These are phyloP conservation scores for Tricholoma bakamatsutake DNA, from an alignment of 768 basidiomycete species.

Conservation along the genomic window DNA sequence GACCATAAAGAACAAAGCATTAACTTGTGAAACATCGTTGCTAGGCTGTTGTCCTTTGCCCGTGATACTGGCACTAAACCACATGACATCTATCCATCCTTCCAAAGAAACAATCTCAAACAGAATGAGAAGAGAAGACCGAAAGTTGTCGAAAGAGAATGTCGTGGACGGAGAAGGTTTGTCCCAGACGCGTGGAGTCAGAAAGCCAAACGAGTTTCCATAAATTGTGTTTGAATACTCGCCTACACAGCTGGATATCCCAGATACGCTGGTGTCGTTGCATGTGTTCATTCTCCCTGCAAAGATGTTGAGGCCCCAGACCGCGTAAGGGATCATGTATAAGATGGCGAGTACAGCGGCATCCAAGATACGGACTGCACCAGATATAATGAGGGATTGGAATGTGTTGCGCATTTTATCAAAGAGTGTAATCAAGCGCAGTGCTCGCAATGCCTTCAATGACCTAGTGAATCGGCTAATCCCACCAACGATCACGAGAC, in stretches of 20 bases:
- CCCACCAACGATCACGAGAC: conserved; percentile 70
- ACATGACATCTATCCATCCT: conserved; percentile 96
- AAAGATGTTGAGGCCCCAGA: conserved; percentile 95
- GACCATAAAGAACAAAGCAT: conserved; percentile 86
- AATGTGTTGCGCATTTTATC: conserved; percentile 84
- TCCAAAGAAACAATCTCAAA: conserved; percentile 96
- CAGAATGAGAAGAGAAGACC: conserved; percentile 77
- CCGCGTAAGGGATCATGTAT: conserved; percentile 88
- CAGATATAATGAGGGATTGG: conserved; percentile 81
- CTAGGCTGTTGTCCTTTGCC: conserved; percentile 65
- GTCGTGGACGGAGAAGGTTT: conserved; percentile 77
- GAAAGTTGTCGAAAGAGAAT: conserved; percentile 89
- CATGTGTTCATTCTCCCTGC: conserved; percentile 78
- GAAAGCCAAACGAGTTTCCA: conserved; percentile 58
- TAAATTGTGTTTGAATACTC: conserved; percentile 67
- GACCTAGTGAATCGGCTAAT: conserved; percentile 78
- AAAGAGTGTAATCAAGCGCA: conserved; percentile 86
- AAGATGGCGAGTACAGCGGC: conserved; percentile 86
- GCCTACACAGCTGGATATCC: conserved; percentile 60
- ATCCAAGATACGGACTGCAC: conserved; percentile 78
- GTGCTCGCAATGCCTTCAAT: conserved; percentile 81
- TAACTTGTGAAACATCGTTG: conserved; percentile 67
- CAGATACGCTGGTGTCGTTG: conserved; percentile 59
- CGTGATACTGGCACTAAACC: conserved; percentile 69
- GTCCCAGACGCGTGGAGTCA: conserved; percentile 83